Base-by-base conservation (phyloP, 371 early-diverging fungal genomes). In the Dichotomocladium elegans region DNA sequence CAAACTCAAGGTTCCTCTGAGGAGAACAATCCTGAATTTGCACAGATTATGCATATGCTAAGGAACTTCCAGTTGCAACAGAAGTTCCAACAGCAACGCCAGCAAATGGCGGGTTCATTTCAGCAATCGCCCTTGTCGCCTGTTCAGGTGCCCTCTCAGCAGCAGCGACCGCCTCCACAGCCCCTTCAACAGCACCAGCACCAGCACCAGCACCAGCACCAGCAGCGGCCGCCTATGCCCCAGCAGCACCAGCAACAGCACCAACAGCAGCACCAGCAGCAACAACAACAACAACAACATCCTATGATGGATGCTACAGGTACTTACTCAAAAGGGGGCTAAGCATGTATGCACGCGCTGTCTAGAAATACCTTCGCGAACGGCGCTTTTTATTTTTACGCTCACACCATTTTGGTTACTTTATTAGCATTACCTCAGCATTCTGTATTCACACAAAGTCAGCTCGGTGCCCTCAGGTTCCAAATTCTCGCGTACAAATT, bases 401-500 rank as follows among this genome's bases (percentile, higher is more conserved):
- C n/a, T 7, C 31, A 22, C 49, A 34, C n/a, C 3, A 22, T 29
- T 26, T 10, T 46, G 29, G 9, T 29, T 14, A 10, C n/a, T 44
- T 22, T 29, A 35, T n/a, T 26, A 45, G 53, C 21, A 8, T 26
- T n/a, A 12, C 19, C 44, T 15, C 27, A 33, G 27, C 41, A 45
- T 29, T 56, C 57, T 22, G 37, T 58, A 9, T 85, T 89, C 53
- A 68, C 85, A 14, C 65, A 69, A 45, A 75, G 77, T n/a, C 91
- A 93, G 55, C 48, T 88, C 15, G 70, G 74, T 17, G 75, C 81
- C 12, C 75, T 94, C 34, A 84, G 85, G 48, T 75, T 74, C 55
- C 96, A 95, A 54, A 91, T 94, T 37, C 67, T 82, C 24, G 90
- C 92, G 33, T 94, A 82, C 69, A 87, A 89, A 42, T 68, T 87